Conservation (phyloP, 768 basidiomycete genomes). For the Pulveroboletus sp. region DNA sequence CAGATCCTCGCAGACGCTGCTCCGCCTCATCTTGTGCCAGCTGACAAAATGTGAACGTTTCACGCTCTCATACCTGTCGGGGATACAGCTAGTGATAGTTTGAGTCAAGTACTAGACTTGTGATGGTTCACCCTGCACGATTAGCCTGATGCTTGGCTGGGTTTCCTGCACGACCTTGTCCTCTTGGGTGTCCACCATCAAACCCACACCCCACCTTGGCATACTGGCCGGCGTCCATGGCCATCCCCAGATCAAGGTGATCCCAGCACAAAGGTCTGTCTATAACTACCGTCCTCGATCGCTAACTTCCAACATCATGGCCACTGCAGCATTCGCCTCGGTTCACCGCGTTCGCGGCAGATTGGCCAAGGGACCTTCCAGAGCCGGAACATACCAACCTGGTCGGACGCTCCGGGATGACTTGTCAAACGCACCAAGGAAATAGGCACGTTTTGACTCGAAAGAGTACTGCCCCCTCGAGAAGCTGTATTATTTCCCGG, state of each 20-base stretch:
- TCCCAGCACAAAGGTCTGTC: constrained; percentile 7
- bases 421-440: constrained; percentile 44
- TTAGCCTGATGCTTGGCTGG: constrained; percentile 2
- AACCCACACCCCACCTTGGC: constrained; percentile 7
- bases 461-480: constrained; percentile 53
- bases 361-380: constrained; percentile 33
- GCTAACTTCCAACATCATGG: constrained; percentile 15
- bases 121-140: constrained; percentile 4
- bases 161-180: not conserved
- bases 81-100: no score
- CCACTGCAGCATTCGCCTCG: constrained; percentile 10
- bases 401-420: constrained; percentile 47
- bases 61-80: not conserved
- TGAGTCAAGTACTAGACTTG: not conserved
- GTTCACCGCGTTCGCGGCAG: constrained; percentile 50
- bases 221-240: not conserved
- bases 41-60: not conserved
- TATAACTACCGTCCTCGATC: constrained; percentile 4
- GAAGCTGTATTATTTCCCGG: constrained; percentile 45
- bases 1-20: not conserved
- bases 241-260: constrained; percentile 1
- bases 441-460: constrained; percentile 42
- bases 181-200: not conserved
- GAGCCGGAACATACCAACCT: constrained; percentile 47
- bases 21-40: not conserved